phyloP scores from a whole-genome alignment of 2,329 filamentous ascomycete genomes.

The Penicillium sp. region DNA sequence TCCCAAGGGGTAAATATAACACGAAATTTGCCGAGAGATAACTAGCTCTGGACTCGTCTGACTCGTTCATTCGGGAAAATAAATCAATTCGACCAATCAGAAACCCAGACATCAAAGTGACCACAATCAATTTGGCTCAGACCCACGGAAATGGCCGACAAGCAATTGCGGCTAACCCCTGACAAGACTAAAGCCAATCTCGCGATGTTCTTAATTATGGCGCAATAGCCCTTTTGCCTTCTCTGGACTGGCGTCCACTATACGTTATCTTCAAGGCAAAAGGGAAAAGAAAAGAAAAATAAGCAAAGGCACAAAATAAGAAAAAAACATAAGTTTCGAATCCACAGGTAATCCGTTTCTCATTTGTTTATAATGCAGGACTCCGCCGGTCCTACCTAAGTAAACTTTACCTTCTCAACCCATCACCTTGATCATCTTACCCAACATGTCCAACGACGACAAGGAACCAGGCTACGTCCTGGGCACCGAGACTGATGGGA shows the following conservation, averaged over 20 bases:
- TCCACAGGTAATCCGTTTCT: neutral
- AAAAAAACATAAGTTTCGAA: neutral
- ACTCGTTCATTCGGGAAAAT: neutral
- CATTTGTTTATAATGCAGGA: neutral
- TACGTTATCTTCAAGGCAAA: neutral
- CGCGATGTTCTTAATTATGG: conserved; percentile 21
- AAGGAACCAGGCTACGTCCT: conserved; percentile 11
- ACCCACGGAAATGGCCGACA: neutral
- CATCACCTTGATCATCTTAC: neutral
- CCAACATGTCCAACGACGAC: conserved; percentile 13
- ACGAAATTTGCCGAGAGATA: neutral
- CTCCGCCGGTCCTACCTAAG: neutral
- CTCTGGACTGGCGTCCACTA: neutral
- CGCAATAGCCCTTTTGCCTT: conserved; percentile 8
- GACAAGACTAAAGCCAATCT: neutral
- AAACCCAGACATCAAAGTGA: neutral
- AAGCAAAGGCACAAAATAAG: neutral
- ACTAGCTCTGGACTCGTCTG: neutral
- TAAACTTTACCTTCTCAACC: neutral
- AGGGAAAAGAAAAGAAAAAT: neutral
- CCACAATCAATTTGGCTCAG: neutral
- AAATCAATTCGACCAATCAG: neutral
- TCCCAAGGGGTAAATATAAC: neutral
- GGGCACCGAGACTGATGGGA: conserved; percentile 11
- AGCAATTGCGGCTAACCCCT: neutral